Base-by-base conservation (phyloP, 176 grass and related monocot species). In the Phoenix dactylifera region DNA sequence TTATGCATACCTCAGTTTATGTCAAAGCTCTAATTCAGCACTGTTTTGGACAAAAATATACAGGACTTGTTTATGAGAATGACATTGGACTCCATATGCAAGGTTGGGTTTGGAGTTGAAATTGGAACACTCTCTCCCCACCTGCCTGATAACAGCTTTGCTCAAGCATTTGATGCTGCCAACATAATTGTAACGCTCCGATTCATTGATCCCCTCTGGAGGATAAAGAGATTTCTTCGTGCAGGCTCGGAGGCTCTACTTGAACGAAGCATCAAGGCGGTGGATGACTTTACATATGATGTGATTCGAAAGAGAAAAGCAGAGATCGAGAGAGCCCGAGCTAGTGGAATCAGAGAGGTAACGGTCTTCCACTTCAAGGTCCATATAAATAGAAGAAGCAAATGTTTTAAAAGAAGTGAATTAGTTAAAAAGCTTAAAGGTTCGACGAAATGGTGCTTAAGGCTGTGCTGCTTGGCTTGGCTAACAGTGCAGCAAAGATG, bases 61-160 rank as follows among this genome's bases (percentile, higher is more conserved):
- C 73, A 95, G 90, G 86, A 95, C 15, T 50, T 89, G 20, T 89
- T 86, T 63, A 89, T 89, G 90, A 86, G 90, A 80, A 89, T 95
- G 90, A 95, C 90, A 20, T 69, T 95, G 67, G 90, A 89, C 57
- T 95, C 90, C 22, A 95, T 95, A 26, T 86, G 86, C 53, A 86
- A 95, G 78, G 86, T 95, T 1, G 90, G 90, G 7, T 95, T 95
- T 16, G 86, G 90, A 20, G 86, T 86, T 0, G 86, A 95, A 78
- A 89, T 95, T 49, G 90, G 90, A 51, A 95, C 86, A 15, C 67
- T 89, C 69, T 86, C 90, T 15, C 74, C 79, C 7, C 70, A 83
- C n/a, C 76, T 95, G 15, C 90, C 86, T 1, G 82, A 83, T 75
- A 95, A 95, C 69, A 78, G 79, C 54, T 95, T 95, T 57, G 90